Base-by-base conservation (phyloP, 768 basidiomycete genomes). In the Hemileccinum rubropunctum region DNA sequence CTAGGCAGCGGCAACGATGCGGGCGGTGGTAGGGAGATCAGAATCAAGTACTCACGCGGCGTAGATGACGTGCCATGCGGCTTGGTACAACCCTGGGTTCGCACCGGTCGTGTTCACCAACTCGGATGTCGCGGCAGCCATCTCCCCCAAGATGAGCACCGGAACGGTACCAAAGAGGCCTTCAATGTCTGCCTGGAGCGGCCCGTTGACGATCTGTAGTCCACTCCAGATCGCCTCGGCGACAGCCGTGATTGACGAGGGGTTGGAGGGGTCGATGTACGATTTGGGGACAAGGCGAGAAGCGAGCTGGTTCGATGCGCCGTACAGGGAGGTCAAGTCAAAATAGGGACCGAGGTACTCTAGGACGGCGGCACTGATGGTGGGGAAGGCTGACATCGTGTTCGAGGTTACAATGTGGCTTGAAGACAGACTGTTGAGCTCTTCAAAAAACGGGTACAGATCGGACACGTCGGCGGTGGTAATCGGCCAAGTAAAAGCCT, bases 221-320 rank as follows among this genome's bases (percentile, higher is more conserved):
- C 61, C 60, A 2, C 20, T n/a, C 62, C 60, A 65, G 20, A 60
- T 51, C 2, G 58, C 59, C 26, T 45, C 39, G 0, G 58, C 20
- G 21, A 59, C 53, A 11, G 45, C 39, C 15, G 23, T 21, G 26
- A 62, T 57, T 0, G 57, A 62, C 6, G 33, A 6, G 2, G 42
- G 17, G 1, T 48, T 18, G 3, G 55, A 49, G 1, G 62, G 62
- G n/a, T 51, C 46, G 3, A 64, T 38, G 28, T 30, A 48, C 1
- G 60, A 45, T 34, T 48, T 33, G 7, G 60, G 60, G 8, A 63
- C 32, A 17, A 63, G 53, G 9, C 58, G 63, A 3, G 63, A 62
- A 0, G 58, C 33, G 1, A 52, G 18, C 11, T 62, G 51, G n/a
- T 21, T 45, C 26, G 54, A 51, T 38, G 48, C 45, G n/a, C 58